phyloP scores from a whole-genome alignment of 2,329 filamentous ascomycete genomes.

The Arachnomyces sp. region DNA sequence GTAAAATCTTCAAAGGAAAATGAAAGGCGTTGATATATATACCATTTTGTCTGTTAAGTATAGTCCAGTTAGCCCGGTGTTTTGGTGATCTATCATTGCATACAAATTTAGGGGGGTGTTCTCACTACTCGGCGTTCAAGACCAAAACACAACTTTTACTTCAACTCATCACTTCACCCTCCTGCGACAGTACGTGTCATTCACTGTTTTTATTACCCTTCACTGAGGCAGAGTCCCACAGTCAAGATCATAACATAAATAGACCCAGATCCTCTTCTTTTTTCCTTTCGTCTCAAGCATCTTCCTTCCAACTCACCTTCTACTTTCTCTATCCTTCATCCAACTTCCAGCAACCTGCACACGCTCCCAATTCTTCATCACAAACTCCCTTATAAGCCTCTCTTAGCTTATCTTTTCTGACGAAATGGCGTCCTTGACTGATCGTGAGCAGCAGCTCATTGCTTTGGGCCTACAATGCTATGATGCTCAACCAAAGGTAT shows the following conservation, averaged over 20 bases:
- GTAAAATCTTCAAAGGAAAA: not conserved
- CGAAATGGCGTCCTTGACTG: conserved; percentile 13
- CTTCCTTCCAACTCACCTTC: conserved; percentile 1
- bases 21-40: not conserved
- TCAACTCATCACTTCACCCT: too few species aligned
- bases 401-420: not conserved
- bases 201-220: too few species aligned
- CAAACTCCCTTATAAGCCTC: too few species aligned
- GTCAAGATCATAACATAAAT: not conserved
- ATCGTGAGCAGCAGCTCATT: conserved; percentile 18
- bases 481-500: conserved; percentile 8
- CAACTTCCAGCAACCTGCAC: not conserved
- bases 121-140: too few species aligned
- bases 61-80: too few species aligned
- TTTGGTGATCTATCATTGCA: too few species aligned
- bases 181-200: too few species aligned
- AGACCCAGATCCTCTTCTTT: not conserved
- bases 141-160: too few species aligned
- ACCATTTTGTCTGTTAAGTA: too few species aligned
- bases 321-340: not conserved
- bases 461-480: conserved; percentile 9
- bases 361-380: not conserved
- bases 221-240: too few species aligned
- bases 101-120: too few species aligned
- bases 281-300: not conserved